Evolutionary conservation across 805 yeast species (phyloP).

Genomic region (Starmerella vitae): DNA sequence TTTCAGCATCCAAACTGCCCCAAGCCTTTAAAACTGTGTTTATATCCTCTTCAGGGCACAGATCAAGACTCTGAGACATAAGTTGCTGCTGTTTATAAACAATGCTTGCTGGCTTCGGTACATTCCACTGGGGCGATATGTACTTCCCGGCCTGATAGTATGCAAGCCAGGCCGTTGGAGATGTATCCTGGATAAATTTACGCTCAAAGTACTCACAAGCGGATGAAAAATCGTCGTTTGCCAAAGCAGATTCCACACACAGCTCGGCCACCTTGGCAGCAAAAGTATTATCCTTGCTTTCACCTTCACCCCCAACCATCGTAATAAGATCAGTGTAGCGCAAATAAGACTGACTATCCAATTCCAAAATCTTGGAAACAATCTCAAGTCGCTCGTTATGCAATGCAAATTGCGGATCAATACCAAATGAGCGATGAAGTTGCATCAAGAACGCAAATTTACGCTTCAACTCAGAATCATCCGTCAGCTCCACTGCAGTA

Average conservation of each 20-base stretch:
- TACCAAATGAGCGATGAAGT: conserved; percentile 7
- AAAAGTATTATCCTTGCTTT: neutral
- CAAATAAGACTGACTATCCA: conserved; percentile 24
- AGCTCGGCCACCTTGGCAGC: conserved; percentile 11
- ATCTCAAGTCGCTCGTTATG: conserved; percentile 21
- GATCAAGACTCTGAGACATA: conserved; percentile 37
- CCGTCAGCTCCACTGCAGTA: conserved; percentile 8
- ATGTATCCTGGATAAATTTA: conserved; percentile 18
- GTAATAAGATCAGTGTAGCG: conserved; percentile 20
- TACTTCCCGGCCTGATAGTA: conserved; percentile 62
- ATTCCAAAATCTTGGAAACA: conserved; percentile 24
- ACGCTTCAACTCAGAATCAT: neutral
- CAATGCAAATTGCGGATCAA: conserved; percentile 11
- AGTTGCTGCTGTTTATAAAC: conserved; percentile 42
- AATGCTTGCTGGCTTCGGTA: conserved; percentile 32
- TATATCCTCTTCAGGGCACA: conserved; percentile 44
- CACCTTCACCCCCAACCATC: conserved; percentile 6
- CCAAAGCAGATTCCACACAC: conserved; percentile 56
- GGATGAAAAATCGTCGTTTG: conserved; percentile 44
- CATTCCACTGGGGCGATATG: conserved; percentile 35
- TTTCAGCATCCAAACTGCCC: conserved; percentile 25
- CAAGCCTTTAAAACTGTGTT: conserved; percentile 49
- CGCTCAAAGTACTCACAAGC: conserved; percentile 33
- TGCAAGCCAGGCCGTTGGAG: conserved; percentile 45
- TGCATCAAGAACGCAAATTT: conserved; percentile 1